Base-by-base conservation (phyloP, 768 basidiomycete genomes). In the Scleroderma bovista region DNA sequence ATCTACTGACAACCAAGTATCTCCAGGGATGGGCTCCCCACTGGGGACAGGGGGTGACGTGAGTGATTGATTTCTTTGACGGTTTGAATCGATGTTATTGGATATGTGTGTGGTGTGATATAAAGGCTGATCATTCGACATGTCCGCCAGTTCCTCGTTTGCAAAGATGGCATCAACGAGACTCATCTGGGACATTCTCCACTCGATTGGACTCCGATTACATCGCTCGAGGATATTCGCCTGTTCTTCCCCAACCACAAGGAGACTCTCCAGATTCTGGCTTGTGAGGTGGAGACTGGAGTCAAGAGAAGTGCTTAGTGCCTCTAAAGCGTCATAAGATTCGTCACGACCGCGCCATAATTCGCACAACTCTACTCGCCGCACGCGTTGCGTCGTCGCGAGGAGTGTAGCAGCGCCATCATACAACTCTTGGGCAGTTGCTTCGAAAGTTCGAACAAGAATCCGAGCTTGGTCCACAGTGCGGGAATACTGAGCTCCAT, bases 371-470 rank as follows among this genome's bases (percentile, higher is more conserved):
- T 64, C 63, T 29, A 62, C 42, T 36, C 58, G 56, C 17, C 59
- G 66, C 10, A 66, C 53, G 13, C 55, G 56, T 46, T 79, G 79
- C 15, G 72, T 56, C 3, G 65, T 58, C 13, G 69, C 57, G 16
- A 82, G 65, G 10, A 81, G 57, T 0, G 63, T 56, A 0, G 72
- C 63, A 2, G 75, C 70, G 45, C 76, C 72, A 49, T 81, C 78
- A 53, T 74, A 79, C 1, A 82, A 61, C 2, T 75, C 72, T 50
- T 82, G 80, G 11, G 75, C 67, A 12, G 69, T 56, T 1, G 68
- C 67, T 57, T 81, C 81, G 40, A 80, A 60, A 6, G 70, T 69
- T 20, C 77, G 72, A 8, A 81, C 65, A 16, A 79, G 66, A 15
- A 65, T 55, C 8, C 74, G 72, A 5, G 78, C 80, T 48, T 69